Conservation (phyloP, 225 moss, liverwort and hornwort species). For the Lunularia cruciata region DNA sequence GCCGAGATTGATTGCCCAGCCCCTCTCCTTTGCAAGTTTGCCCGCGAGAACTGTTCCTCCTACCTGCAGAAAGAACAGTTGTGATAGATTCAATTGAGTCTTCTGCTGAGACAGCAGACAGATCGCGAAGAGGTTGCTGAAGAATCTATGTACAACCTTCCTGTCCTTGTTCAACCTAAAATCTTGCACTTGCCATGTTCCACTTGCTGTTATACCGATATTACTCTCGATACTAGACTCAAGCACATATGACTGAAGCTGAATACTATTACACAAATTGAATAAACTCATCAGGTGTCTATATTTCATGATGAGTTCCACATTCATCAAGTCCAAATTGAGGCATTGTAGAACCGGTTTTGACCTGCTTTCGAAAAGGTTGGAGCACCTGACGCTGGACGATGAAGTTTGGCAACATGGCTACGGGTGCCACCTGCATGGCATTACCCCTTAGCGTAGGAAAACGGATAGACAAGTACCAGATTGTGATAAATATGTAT, state of each 20-base stretch:
- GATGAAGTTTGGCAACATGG: conserved; percentile 68
- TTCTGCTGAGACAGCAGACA: too few relatives aligned
- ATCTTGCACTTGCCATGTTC: too few relatives aligned
- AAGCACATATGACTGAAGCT: too few relatives aligned
- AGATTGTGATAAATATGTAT: not conserved
- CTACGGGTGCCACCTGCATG: conserved; percentile 76
- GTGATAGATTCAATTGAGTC: not conserved
- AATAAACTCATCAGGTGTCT: too few relatives aligned
- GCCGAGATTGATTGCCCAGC: conserved; percentile 98
- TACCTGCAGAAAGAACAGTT: conserved; percentile 50
- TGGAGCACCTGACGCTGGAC: conserved; percentile 78
- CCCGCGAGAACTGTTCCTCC: conserved; percentile 93
- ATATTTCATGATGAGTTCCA: too few relatives aligned
- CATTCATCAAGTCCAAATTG: not conserved
- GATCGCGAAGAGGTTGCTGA: too few relatives aligned
- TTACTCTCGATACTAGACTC: too few relatives aligned
- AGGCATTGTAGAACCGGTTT: not conserved
- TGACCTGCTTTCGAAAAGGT: conserved; percentile 90
- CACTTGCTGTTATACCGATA: too few relatives aligned
- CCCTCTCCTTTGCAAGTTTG: conserved; percentile 83
- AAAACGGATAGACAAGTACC: not conserved
- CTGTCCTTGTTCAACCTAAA: too few relatives aligned
- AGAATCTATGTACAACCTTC: too few relatives aligned
- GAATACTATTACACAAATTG: too few relatives aligned
- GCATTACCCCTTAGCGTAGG: not conserved